phyloP scores from a whole-genome alignment of 495 filamentous ascomycete species.

The Neurospora sp. region DNA sequence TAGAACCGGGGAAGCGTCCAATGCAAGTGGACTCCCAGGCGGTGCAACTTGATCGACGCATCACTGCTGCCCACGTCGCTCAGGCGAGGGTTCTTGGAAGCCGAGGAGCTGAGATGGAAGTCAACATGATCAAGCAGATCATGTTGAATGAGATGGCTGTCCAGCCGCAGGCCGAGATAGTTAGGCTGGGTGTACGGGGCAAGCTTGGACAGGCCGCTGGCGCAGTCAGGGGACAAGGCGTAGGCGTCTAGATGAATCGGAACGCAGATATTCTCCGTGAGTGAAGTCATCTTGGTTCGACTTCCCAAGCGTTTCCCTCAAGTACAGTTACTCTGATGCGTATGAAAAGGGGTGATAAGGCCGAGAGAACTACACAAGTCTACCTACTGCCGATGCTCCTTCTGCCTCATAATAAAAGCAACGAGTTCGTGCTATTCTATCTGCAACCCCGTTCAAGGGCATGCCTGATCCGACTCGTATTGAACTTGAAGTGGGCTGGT shows the following conservation, averaged over 20 bases:
- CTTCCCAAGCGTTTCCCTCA: no score
- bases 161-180: slow-evolving; percentile 38
- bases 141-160: slow-evolving; percentile 21
- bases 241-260: neutral
- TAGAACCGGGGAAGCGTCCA: slow-evolving; percentile 37
- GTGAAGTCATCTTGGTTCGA: neutral
- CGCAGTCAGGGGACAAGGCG: neutral
- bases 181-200: slow-evolving; percentile 46
- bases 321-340: no score
- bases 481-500: no score
- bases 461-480: no score
- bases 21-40: slow-evolving; percentile 42
- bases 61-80: slow-evolving; percentile 27
- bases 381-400: no score
- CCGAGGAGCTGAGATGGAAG: slow-evolving; percentile 28
- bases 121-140: slow-evolving; percentile 36
- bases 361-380: no score
- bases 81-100: slow-evolving; percentile 30
- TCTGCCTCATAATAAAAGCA: no score
- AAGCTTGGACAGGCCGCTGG: slow-evolving; percentile 21
- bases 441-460: no score
- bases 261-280: neutral
- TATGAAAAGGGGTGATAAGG: no score
- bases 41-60: slow-evolving; percentile 8
- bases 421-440: no score